Conservation (phyloP, 2,329 filamentous ascomycete species). For the Corinectria fuckeliana region DNA sequence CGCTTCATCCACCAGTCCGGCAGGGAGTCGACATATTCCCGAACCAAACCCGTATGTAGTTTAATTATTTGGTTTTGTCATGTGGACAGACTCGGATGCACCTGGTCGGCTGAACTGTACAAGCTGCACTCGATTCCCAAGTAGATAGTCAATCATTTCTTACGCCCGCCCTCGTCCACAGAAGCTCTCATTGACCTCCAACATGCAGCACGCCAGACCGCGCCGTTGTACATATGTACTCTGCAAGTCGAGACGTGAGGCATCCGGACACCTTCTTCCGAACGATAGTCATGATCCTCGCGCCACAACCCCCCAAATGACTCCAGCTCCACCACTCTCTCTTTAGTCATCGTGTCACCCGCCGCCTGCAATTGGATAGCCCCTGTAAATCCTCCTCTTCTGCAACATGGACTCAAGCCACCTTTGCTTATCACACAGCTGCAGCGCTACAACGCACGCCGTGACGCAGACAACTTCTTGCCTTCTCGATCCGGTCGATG, state of each 20-base stretch:
- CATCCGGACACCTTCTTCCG: background rate
- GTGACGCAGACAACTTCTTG: background rate
- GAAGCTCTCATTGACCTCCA: background rate
- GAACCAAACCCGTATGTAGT: too few relatives aligned
- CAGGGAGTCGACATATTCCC: too few relatives aligned
- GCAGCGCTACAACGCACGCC: background rate
- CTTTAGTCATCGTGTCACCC: background rate
- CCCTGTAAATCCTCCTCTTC: slow-evolving; percentile 6
- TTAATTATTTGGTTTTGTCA: too few relatives aligned
- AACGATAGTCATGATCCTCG: slow-evolving; percentile 13
- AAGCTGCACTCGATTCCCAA: too few relatives aligned
- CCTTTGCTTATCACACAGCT: slow-evolving; percentile 2
- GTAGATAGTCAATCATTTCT: too few relatives aligned
- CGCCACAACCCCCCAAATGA: background rate
- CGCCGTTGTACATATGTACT: background rate
- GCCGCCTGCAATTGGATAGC: slow-evolving; percentile 3
- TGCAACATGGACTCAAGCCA: background rate
- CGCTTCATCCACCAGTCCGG: background rate
- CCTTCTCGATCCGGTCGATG: background rate
- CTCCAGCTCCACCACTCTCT: background rate
- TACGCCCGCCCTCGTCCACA: too few relatives aligned
- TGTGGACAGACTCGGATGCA: too few relatives aligned
- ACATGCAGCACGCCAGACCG: background rate
- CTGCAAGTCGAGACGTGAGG: background rate
- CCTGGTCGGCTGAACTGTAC: too few relatives aligned